These are phyloP conservation scores for Moesziomyces globuligerus DNA, from an alignment of 1,284 basidiomycete species.

Conservation along the genomic window DNA sequence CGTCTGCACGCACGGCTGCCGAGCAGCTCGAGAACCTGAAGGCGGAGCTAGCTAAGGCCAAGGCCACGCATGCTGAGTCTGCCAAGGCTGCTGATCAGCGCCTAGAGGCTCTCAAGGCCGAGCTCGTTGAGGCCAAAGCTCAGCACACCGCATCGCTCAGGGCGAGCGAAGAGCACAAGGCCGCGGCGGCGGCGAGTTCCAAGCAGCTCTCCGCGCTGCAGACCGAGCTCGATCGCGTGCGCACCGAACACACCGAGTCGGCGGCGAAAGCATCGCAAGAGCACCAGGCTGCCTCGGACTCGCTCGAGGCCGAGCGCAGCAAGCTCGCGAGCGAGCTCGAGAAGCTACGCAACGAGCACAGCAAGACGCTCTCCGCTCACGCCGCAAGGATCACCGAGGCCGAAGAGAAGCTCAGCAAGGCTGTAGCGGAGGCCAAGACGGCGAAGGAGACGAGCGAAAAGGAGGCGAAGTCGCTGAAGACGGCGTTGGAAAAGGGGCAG, in stretches of 20 bases:
- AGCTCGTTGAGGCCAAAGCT: slow-evolving; percentile 8
- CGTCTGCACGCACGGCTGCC: background rate
- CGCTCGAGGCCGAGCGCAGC: slow-evolving; percentile 9
- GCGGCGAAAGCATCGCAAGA: slow-evolving; percentile 1
- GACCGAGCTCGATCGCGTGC: background rate
- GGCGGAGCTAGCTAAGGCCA: slow-evolving; percentile 14
- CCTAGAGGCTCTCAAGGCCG: slow-evolving; percentile 13
- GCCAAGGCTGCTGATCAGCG: slow-evolving; percentile 12
- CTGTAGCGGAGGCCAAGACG: slow-evolving; percentile 4
- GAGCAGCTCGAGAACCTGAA: slow-evolving; percentile 10
- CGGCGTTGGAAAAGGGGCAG: slow-evolving; percentile 20
- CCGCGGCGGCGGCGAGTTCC: background rate
- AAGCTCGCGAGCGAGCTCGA: slow-evolving; percentile 17
- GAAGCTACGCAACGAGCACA: slow-evolving; percentile 17
- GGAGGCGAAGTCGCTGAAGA: slow-evolving; percentile 19
- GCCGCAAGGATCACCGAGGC: slow-evolving; percentile 10
- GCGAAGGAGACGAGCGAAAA: slow-evolving; percentile 9
- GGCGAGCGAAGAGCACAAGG: background rate
- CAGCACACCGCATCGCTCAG: slow-evolving; percentile 6
- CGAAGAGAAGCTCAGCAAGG: slow-evolving; percentile 5
- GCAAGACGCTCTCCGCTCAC: slow-evolving; percentile 8
- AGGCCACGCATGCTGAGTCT: slow-evolving; percentile 8
- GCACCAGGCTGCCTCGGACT: slow-evolving; percentile 10
- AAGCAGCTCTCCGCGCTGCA: background rate
- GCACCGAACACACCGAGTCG: background rate